Evolutionary conservation across 139 green algal species (phyloP).

Genomic region (Micractinium sp.): DNA sequence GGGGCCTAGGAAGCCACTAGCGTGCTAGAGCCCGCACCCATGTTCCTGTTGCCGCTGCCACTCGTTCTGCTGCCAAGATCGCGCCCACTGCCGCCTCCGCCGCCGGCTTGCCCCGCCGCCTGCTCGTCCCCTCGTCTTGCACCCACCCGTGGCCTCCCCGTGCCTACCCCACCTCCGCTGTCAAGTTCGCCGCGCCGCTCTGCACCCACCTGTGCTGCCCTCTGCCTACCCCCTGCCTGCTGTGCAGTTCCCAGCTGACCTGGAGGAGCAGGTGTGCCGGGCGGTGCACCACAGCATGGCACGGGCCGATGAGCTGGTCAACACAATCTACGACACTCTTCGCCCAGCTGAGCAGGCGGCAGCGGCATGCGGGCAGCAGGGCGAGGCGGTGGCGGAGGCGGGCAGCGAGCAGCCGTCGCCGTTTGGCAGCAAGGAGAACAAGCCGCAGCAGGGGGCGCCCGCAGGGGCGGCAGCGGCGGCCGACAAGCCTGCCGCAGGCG

Average conservation of each 20-base stretch:
- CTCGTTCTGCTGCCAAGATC: not conserved
- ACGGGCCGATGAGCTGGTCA: conserved; percentile 2
- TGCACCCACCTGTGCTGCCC: too few relatives aligned
- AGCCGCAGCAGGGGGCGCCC: not conserved
- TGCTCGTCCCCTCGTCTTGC: not conserved
- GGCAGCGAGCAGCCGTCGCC: not conserved
- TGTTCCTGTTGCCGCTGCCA: too few relatives aligned
- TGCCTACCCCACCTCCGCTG: not conserved
- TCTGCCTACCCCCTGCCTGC: not conserved
- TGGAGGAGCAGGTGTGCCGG: conserved; percentile 29
- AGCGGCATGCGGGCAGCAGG: not conserved
- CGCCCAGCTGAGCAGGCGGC: not conserved
- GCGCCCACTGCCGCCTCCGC: not conserved
- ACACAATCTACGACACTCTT: conserved; percentile 7
- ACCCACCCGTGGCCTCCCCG: too few relatives aligned
- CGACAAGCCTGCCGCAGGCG: not conserved
- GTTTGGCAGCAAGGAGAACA: conserved; percentile 34
- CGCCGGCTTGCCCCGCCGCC: not conserved
- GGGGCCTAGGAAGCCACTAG: too few relatives aligned
- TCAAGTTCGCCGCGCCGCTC: too few relatives aligned
- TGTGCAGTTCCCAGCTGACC: conserved; percentile 36
- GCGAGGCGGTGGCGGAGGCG: not conserved
- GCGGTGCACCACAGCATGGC: conserved; percentile 32
- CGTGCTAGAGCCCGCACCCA: too few relatives aligned
- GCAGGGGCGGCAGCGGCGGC: not conserved